Percentiles rank a stretch among this genome's conserved stretches.
Evolutionary conservation across 495 filamentous ascomycete species (phyloP).

Genomic region (Penicillium ucsense): DNA sequence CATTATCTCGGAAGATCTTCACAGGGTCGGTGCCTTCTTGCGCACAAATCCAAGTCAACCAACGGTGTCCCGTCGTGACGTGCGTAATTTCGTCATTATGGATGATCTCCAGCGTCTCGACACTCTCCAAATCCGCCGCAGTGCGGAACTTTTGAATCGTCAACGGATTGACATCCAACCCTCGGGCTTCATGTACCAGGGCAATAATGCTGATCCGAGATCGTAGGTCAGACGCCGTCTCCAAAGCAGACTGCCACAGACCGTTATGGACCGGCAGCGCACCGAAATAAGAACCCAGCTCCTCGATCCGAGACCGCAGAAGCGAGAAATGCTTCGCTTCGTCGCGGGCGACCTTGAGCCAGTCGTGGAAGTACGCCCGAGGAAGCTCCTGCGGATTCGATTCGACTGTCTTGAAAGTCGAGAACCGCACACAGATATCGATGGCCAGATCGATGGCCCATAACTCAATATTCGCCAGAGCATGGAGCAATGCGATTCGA

Average conservation of each 20-base stretch:
- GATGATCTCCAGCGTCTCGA: constrained; percentile 35
- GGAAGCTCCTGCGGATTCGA: constrained; percentile 25
- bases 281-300: constrained; percentile 40
- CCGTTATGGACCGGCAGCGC: constrained; percentile 43
- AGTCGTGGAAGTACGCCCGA: constrained; percentile 43
- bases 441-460: constrained; percentile 49
- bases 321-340: constrained; percentile 47
- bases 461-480: constrained; percentile 43
- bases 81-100: constrained; percentile 48
- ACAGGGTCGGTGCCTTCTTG: constrained; percentile 42
- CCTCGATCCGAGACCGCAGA: constrained; percentile 39
- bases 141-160: constrained; percentile 45
- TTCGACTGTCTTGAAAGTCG: constrained; percentile 32
- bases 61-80: constrained; percentile 45
- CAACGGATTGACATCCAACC: constrained; percentile 44
- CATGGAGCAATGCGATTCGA: constrained; percentile 42
- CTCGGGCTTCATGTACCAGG: constrained; percentile 43
- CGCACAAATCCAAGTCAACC: constrained; percentile 44
- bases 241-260: constrained; percentile 38
- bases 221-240: constrained; percentile 39
- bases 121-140: constrained; percentile 35
- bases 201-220: constrained; percentile 44
- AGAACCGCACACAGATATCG: constrained; percentile 44
- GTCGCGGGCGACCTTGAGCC: constrained; percentile 45
- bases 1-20: constrained; percentile 40